Evolutionary conservation across 371 early-diverging fungal genomes (phyloP).

Genomic region (Rhizopus arrhizus): DNA sequence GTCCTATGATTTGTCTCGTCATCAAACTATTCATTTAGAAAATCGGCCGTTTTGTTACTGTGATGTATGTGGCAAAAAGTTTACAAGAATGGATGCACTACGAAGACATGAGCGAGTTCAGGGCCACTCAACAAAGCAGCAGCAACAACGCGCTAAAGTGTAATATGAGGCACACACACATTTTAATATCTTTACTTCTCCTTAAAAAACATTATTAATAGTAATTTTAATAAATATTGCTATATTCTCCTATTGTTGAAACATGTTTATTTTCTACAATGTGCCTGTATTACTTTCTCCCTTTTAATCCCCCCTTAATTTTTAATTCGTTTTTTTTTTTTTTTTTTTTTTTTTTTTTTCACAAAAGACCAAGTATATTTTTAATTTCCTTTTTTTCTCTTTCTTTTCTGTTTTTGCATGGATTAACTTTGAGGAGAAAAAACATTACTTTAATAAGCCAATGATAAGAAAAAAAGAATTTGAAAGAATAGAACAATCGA

Average conservation of each 20-base stretch:
- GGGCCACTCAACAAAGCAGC: constrained; percentile 26
- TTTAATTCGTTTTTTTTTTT: too few species aligned
- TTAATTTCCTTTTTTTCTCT: too few species aligned
- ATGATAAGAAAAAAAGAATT: too few species aligned
- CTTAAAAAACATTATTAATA: neutral
- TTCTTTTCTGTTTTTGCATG: too few species aligned
- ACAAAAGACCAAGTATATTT: too few species aligned
- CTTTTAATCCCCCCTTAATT: too few species aligned
- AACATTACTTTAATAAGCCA: too few species aligned
- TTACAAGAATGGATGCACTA: constrained; percentile 54
- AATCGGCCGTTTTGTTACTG: constrained; percentile 50
- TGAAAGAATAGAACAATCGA: too few species aligned
- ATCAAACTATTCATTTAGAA: constrained; percentile 50
- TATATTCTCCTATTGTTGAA: neutral
- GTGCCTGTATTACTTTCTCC: too few species aligned
- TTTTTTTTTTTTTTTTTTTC: too few species aligned
- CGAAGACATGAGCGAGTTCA: constrained; percentile 53
- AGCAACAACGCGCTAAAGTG: neutral
- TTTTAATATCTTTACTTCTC: neutral
- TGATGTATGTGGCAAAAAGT: constrained; percentile 47
- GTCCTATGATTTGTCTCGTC: constrained; percentile 49
- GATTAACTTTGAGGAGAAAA: too few species aligned
- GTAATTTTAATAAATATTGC: neutral
- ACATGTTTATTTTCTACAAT: too few species aligned
- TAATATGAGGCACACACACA: neutral